These are phyloP conservation scores for Cymbidium sinense DNA, from an alignment of 106 monocot species.

Conservation along the genomic window DNA sequence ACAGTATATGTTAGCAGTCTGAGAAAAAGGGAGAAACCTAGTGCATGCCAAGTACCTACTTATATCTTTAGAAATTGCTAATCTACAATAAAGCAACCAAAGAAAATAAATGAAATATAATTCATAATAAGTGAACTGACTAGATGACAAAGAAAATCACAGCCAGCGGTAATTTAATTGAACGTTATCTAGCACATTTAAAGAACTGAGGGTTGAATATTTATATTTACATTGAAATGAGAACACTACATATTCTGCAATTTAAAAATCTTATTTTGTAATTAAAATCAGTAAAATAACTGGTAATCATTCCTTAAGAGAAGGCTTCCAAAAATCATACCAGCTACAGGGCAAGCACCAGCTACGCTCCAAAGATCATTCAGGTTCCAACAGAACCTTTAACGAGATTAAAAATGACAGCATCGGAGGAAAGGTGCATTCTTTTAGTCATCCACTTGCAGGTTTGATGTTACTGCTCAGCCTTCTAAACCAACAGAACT, in stretches of 20 bases:
- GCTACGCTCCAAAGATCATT: conserved; percentile 31
- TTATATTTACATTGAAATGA: neutral
- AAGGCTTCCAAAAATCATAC: conserved; percentile 8
- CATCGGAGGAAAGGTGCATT: conserved; percentile 18
- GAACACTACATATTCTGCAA: neutral
- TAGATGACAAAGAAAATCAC: neutral
- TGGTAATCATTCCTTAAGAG: neutral
- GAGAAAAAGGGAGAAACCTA: neutral
- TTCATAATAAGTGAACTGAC: neutral
- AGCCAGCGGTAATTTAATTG: neutral
- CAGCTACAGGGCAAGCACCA: conserved; percentile 24
- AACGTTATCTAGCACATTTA: neutral
- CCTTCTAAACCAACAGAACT: conserved; percentile 12
- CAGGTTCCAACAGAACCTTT: conserved; percentile 17
- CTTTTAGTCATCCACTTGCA: conserved; percentile 19
- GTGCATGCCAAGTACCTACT: neutral
- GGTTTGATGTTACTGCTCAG: conserved; percentile 21
- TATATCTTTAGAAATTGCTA: neutral
- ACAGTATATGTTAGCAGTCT: neutral
- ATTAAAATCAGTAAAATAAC: neutral
- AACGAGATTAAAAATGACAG: conserved; percentile 17
- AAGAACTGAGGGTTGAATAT: neutral
- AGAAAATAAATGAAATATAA: neutral
- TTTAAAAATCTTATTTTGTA: neutral
- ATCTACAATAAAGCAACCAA: neutral